phyloP scores from a whole-genome alignment of 208 protist genomes.

The Leishmania major region DNA sequence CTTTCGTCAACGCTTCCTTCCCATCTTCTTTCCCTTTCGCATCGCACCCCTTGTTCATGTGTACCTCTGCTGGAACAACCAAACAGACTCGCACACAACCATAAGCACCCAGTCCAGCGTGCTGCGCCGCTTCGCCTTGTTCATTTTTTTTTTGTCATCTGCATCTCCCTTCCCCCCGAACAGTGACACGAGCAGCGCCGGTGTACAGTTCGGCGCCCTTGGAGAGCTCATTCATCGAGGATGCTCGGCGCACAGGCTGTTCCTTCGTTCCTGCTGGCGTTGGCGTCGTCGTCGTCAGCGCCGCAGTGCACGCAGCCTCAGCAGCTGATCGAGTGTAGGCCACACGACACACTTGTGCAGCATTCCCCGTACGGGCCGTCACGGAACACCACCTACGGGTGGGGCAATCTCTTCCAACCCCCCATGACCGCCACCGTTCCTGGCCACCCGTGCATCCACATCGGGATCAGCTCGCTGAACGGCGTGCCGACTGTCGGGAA shows the following conservation, averaged over 20 bases:
- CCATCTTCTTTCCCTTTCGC: background rate
- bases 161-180: background rate
- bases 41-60: background rate
- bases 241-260: background rate
- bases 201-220: background rate
- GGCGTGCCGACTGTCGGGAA: slow-evolving; percentile 49
- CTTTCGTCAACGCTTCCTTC: slow-evolving; percentile 6
- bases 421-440: slow-evolving; percentile 35
- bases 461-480: slow-evolving; percentile 79
- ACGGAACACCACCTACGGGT: slow-evolving; percentile 50
- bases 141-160: background rate
- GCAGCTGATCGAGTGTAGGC: slow-evolving; percentile 37
- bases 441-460: slow-evolving; percentile 54
- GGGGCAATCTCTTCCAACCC: slow-evolving; percentile 59
- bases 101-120: background rate
- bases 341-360: slow-evolving; percentile 46
- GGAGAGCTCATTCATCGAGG: too few relatives aligned
- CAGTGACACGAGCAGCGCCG: background rate
- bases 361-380: slow-evolving; percentile 66
- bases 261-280: background rate
- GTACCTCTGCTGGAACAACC: background rate
- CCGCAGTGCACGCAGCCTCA: slow-evolving; percentile 21
- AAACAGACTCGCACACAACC: background rate
- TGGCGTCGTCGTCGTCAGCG: background rate
- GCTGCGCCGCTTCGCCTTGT: background rate